A percentile compares a stretch with the other conserved stretches of the same genome.
These are phyloP conservation scores for Colletotrichum simmondsii DNA, from an alignment of 2,329 filamentous ascomycete species.

Conservation along the genomic window DNA sequence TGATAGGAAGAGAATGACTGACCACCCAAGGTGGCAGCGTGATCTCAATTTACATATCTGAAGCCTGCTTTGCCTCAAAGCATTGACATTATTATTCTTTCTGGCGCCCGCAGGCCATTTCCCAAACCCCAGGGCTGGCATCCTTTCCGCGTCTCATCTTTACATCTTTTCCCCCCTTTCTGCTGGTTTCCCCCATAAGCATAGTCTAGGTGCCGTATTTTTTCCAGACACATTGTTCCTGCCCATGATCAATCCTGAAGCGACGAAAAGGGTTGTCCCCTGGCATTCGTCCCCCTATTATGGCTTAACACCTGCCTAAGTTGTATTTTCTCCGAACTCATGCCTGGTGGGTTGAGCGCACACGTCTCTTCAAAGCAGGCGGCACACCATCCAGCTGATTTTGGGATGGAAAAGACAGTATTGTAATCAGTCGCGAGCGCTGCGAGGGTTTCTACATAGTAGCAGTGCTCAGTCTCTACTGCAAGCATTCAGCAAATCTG, in stretches of 20 bases:
- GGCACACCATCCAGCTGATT: background rate
- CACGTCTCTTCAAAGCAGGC: background rate
- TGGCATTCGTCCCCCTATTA: background rate
- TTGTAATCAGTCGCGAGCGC: background rate
- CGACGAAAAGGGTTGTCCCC: background rate
- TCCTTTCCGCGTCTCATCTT: constrained; percentile 30
- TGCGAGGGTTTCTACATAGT: background rate
- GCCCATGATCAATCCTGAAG: background rate
- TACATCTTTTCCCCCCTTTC: constrained; percentile 17
- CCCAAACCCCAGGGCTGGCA: background rate
- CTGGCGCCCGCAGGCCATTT: constrained; percentile 6
- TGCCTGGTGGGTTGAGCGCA: background rate
- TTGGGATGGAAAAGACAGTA: background rate
- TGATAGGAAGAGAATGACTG: constrained; percentile 79
- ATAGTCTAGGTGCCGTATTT: background rate
- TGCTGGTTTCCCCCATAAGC: background rate
- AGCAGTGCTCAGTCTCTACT: background rate
- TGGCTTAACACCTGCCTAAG: background rate
- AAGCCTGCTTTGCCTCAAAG: constrained; percentile 53
- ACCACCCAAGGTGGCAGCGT: constrained; percentile 60
- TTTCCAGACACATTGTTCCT: background rate
- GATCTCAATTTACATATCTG: constrained; percentile 72
- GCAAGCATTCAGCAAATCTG: background rate
- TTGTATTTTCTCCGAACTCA: background rate
- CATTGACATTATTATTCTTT: constrained; percentile 2